Conservation (phyloP, 2,329 filamentous ascomycete genomes). For the Plenodomus lindquistii region DNA sequence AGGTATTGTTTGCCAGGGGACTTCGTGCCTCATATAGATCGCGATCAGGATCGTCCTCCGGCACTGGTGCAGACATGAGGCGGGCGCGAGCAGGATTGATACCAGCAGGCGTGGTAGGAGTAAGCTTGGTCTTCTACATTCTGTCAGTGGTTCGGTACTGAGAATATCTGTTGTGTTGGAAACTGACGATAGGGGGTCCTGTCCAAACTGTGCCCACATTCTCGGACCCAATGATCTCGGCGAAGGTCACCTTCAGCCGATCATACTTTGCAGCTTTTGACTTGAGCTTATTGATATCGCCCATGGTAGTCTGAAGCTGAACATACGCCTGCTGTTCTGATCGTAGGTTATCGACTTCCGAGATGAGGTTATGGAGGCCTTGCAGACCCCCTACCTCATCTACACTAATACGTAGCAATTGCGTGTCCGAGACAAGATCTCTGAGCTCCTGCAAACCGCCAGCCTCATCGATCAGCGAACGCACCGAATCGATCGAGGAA, state of each 20-base stretch:
- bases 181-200: neutral
- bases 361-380: conserved; percentile 10
- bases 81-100: conserved; percentile 19
- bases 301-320: conserved; percentile 1
- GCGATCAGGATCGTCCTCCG: conserved; percentile 14
- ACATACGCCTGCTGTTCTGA: conserved; percentile 6
- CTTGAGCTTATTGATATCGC: conserved; percentile 1
- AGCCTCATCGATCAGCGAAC: conserved; percentile 11
- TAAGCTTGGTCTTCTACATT: neutral
- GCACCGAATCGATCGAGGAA: conserved; percentile 6
- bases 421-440: conserved; percentile 11
- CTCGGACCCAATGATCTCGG: neutral
- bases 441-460: conserved; percentile 15
- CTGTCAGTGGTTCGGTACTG: neutral
- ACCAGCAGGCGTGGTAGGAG: neutral
- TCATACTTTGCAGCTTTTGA: conserved; percentile 17
- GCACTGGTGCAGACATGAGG: conserved; percentile 10
- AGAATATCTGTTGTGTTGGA: neutral
- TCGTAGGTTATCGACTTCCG: conserved; percentile 8
- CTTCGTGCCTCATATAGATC: conserved; percentile 17
- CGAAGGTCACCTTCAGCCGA: conserved; percentile 12
- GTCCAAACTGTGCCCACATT: neutral
- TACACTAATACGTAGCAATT: conserved; percentile 10
- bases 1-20: neutral
- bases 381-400: conserved; percentile 10